phyloP scores from a whole-genome alignment of 345 rosid genomes.

The Corchorus olitorius region DNA sequence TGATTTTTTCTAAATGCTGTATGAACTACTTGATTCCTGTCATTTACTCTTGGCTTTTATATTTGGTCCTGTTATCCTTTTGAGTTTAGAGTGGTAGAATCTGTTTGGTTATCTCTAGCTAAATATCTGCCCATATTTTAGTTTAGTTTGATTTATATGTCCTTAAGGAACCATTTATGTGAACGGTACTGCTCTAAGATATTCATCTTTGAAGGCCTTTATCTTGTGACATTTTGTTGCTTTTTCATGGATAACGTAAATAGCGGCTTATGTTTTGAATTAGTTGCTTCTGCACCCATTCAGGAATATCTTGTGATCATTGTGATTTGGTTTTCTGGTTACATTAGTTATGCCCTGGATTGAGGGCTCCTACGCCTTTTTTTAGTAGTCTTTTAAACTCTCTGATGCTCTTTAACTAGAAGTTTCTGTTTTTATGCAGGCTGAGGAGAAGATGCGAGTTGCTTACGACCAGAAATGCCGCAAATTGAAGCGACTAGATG shows the following conservation, averaged over 20 bases:
- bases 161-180: neutral
- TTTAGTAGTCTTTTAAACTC: neutral
- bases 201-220: neutral
- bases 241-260: neutral
- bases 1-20: neutral
- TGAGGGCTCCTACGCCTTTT: neutral
- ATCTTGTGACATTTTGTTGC: neutral
- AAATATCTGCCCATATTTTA: neutral
- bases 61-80: neutral
- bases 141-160: neutral
- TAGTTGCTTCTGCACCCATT: neutral
- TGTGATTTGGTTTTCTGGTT: neutral
- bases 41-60: neutral
- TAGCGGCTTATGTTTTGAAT: neutral
- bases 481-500: no score
- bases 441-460: constrained; percentile 88
- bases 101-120: neutral
- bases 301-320: no score
- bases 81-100: neutral
- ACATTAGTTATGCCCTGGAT: neutral
- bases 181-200: neutral
- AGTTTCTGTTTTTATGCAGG: constrained; percentile 43
- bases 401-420: constrained; percentile 3
- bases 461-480: constrained; percentile 67
- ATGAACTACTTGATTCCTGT: neutral